phyloP scores from a whole-genome alignment of 345 rosid genomes.

The Noccaea bulbosa region DNA sequence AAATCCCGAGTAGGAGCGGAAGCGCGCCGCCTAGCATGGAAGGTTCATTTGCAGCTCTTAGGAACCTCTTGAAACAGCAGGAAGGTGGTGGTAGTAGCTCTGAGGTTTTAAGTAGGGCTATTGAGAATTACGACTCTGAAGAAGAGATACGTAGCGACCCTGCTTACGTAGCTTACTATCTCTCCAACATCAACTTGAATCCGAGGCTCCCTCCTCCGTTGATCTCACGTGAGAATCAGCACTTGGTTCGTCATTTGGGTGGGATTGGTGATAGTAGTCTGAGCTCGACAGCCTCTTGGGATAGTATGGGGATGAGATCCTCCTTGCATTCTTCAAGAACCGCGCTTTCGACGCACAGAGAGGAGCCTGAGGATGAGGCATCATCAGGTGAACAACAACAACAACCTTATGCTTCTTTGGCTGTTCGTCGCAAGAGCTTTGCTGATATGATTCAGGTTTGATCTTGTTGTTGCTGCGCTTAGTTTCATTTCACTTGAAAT shows the following conservation, averaged over 20 bases:
- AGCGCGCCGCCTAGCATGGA: constrained; percentile 99
- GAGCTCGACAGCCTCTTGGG: constrained; percentile 54
- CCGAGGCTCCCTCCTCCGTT: constrained; percentile 96
- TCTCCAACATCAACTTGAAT: constrained; percentile 80
- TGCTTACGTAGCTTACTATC: constrained; percentile 76
- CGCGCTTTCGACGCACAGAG: constrained; percentile 73
- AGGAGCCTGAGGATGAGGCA: constrained; percentile 83
- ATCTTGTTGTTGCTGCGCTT: constrained; percentile 21
- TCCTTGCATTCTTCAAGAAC: constrained; percentile 53
- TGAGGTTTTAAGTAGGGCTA: constrained; percentile 60
- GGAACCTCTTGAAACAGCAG: constrained; percentile 68
- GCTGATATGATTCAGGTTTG: constrained; percentile 89
- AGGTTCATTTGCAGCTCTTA: constrained; percentile 86
- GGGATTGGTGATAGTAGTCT: constrained; percentile 58
- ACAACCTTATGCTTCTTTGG: constrained; percentile 48
- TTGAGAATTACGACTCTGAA: constrained; percentile 64
- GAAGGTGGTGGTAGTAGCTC: constrained; percentile 56
- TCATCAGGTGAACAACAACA: constrained; percentile 45
- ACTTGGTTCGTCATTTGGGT: constrained; percentile 69
- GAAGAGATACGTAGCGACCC: constrained; percentile 85
- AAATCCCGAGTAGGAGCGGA: constrained; percentile 80
- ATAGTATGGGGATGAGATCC: constrained; percentile 53
- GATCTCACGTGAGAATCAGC: constrained; percentile 73
- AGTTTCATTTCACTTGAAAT: constrained; percentile 51
- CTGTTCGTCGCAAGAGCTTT: constrained; percentile 77